Evolutionary conservation across 257 asterid species (phyloP).

Genomic region (Primulina huaijiensis): DNA sequence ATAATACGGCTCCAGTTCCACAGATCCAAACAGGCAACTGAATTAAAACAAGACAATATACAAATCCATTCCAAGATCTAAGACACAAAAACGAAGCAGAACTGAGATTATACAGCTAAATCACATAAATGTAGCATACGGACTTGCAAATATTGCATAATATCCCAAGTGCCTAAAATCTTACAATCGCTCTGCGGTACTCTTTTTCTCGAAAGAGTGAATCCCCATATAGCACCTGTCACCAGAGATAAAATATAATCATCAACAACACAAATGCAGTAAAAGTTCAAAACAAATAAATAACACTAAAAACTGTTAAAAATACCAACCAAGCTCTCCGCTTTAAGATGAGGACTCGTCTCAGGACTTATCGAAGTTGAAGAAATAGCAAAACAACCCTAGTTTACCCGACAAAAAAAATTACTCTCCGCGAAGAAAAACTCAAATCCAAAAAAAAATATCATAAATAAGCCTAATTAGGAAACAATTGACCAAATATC

Average conservation of each 20-base stretch:
- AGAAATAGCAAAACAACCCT: conserved; percentile 92
- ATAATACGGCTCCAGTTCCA: neutral
- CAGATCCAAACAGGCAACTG: neutral
- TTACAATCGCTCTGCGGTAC: conserved; percentile 81
- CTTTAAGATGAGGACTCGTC: conserved; percentile 71
- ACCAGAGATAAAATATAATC: conserved; percentile 16
- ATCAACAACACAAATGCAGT: conserved; percentile 21
- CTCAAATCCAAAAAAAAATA: neutral
- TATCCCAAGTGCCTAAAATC: conserved; percentile 26
- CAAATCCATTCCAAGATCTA: neutral
- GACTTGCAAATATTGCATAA: conserved; percentile 4
- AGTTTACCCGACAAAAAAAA: conserved; percentile 18
- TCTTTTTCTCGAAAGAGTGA: conserved; percentile 72
- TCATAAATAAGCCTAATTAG: neutral
- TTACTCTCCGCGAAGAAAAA: conserved; percentile 1
- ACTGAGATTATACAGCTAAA: conserved; percentile 9
- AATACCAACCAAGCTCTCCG: conserved; percentile 72
- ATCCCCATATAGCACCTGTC: conserved; percentile 82
- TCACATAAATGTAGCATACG: conserved; percentile 6
- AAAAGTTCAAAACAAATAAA: conserved; percentile 12
- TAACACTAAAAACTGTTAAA: neutral
- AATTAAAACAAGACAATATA: neutral
- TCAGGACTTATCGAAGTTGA: conserved; percentile 67
- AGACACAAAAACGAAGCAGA: neutral
- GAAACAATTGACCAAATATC: conserved; percentile 13